Base-by-base conservation (phyloP, 2,329 filamentous ascomycete genomes). In the Neonectria sp. region DNA sequence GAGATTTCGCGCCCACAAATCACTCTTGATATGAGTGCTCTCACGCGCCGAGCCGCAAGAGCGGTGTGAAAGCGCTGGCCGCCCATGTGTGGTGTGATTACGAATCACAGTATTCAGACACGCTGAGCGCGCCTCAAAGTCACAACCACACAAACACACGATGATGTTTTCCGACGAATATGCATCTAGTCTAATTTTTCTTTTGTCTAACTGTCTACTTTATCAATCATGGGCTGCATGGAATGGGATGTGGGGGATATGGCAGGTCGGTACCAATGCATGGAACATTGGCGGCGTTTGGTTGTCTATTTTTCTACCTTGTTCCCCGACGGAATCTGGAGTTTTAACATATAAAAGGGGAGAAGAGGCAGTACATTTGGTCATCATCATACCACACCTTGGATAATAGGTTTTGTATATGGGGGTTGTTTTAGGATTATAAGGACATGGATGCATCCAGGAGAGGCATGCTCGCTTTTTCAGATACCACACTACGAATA, bases 1-100 rank as follows among this genome's bases (percentile, higher is more conserved):
- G 88, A 90, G 68, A 86, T 90, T 49, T 77, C 84, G 31, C 80
- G 88, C 43, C 78, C 78, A 4, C 46, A 71, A 7, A 69, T 78
- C 37, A 68, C 75, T 60, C 73, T 78, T 13, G 69, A 78, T 33
- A 72, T 78, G 69, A 68, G 60, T 37, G 67, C 69, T 48, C 60
- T 77, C 49, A 73, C 67, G 24, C 67, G 60, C 68, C 74, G 74
- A 69, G 69, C 71, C 37, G 70, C 73, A 25, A 67, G 73, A 27
- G 72, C 71, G 65, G 71, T 71, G 60, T 76, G 66, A 74, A 68
- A 73, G 66, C 74, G 37, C 71, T 76, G 48, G 60, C 67, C 53
- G 65, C 53, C 59, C 71, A 69, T 49, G 69, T 68, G 71, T 73
- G 69, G 53, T 69, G 48, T 71, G 49, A 73, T 27, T 24, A 48